Evolutionary conservation across 2,329 filamentous ascomycete species (phyloP).

Genomic region (Diaporthe caulivora): DNA sequence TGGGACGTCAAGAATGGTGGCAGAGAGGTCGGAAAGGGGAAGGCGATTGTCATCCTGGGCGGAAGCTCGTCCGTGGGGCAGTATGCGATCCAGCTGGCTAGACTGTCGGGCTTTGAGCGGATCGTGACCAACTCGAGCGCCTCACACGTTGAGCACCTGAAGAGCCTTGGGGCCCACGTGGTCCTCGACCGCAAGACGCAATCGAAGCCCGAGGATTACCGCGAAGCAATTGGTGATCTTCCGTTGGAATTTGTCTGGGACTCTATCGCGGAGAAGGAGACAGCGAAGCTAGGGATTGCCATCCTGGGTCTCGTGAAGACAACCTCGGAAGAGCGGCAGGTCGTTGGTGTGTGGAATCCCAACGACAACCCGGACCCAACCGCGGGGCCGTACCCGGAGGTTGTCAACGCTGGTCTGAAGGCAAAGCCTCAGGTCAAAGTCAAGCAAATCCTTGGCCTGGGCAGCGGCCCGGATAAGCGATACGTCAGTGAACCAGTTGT

Average conservation of each 20-base stretch:
- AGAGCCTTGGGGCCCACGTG: conserved; percentile 41
- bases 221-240: conserved; percentile 43
- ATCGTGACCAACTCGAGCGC: conserved; percentile 52
- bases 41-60: conserved; percentile 53
- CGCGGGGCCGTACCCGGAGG: conserved; percentile 30
- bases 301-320: conserved; percentile 41
- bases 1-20: conserved; percentile 45
- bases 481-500: conserved; percentile 48
- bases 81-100: conserved; percentile 58
- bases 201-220: conserved; percentile 43
- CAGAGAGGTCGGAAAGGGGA: conserved; percentile 53
- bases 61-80: conserved; percentile 53
- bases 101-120: conserved; percentile 57
- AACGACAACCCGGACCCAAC: conserved; percentile 32
- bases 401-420: conserved; percentile 39
- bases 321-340: conserved; percentile 41
- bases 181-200: conserved; percentile 43
- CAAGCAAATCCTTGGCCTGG: conserved; percentile 41
- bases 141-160: conserved; percentile 51
- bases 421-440: conserved; percentile 30
- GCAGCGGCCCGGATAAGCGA: conserved; percentile 45
- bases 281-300: conserved; percentile 48
- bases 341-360: conserved; percentile 39
- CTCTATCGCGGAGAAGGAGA: conserved; percentile 46
- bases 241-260: conserved; percentile 49